Evolutionary conservation across 2,329 filamentous ascomycete species (phyloP).

Genomic region (Alternaria consortialis): DNA sequence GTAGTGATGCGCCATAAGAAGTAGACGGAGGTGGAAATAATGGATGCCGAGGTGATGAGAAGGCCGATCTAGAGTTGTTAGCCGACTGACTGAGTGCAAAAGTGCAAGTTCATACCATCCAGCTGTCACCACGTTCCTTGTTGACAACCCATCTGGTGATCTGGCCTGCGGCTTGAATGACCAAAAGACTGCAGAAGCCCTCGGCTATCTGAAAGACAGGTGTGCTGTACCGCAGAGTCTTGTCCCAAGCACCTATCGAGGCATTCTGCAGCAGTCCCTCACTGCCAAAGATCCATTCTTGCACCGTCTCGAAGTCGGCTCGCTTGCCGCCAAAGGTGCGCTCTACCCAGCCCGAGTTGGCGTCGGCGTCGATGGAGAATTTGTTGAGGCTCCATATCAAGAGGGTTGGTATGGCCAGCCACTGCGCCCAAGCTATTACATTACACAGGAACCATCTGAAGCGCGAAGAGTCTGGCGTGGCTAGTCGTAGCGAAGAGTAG

Average conservation of each 20-base stretch:
- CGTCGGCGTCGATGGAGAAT: conserved; percentile 89
- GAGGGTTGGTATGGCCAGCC: conserved; percentile 83
- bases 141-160: conserved; percentile 96
- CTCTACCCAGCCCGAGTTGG: conserved; percentile 77
- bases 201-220: conserved; percentile 94
- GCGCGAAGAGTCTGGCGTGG: conserved; percentile 80
- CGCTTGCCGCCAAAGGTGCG: conserved; percentile 75
- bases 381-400: conserved; percentile 96
- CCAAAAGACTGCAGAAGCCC: conserved; percentile 93
- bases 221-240: conserved; percentile 85
- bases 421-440: conserved; percentile 79
- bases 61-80: conserved; percentile 77
- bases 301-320: conserved; percentile 70
- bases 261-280: conserved; percentile 82
- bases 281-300: conserved; percentile 88
- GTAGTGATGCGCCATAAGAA: conserved; percentile 95
- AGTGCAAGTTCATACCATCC: conserved; percentile 75
- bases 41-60: conserved; percentile 84
- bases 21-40: conserved; percentile 93
- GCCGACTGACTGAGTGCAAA: conserved; percentile 16
- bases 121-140: conserved; percentile 89
- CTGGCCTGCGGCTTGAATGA: conserved; percentile 94
- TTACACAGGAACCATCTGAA: conserved; percentile 76
- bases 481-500: conserved; percentile 81
- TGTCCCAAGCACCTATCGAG: conserved; percentile 89